Evolutionary conservation across 257 asterid genomes (phyloP).

Genomic region (Solanum gracilifrons): DNA sequence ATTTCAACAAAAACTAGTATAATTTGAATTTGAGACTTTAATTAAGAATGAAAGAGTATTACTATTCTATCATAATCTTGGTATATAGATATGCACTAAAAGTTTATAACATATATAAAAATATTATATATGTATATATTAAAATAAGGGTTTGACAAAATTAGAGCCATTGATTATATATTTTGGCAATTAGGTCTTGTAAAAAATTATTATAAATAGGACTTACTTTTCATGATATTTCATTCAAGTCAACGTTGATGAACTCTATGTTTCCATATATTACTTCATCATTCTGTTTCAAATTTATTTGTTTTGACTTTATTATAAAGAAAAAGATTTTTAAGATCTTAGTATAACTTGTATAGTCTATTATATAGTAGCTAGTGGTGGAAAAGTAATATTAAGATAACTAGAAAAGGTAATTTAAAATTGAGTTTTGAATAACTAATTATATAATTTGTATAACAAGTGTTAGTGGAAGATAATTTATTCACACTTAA

Average conservation of each 20-base stretch:
- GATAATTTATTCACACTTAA: no score
- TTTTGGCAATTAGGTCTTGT: constrained; percentile 3
- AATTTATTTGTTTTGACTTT: not conserved
- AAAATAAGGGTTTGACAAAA: constrained; percentile 25
- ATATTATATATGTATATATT: not conserved
- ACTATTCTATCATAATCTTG: not conserved
- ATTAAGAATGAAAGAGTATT: not conserved
- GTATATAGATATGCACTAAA: not conserved
- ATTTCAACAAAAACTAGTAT: not conserved
- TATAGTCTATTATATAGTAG: not conserved
- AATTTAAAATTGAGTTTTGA: not conserved
- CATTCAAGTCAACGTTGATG: not conserved
- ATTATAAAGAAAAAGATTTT: not conserved
- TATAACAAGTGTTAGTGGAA: no score
- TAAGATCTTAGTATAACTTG: not conserved
- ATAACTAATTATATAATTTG: not conserved
- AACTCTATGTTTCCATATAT: not conserved
- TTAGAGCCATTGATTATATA: not conserved
- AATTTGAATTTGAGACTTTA: not conserved
- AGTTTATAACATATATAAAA: not conserved
- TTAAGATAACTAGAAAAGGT: not conserved
- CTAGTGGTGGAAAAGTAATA: not conserved
- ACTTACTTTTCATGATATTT: constrained; percentile 16
- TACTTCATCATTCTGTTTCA: not conserved
- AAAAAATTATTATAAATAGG: constrained; percentile 5